Evolutionary conservation across 371 early-diverging fungal species (phyloP), one percentile per base, ranked within the genome.

Genomic region (Mucor saturninus): DNA sequence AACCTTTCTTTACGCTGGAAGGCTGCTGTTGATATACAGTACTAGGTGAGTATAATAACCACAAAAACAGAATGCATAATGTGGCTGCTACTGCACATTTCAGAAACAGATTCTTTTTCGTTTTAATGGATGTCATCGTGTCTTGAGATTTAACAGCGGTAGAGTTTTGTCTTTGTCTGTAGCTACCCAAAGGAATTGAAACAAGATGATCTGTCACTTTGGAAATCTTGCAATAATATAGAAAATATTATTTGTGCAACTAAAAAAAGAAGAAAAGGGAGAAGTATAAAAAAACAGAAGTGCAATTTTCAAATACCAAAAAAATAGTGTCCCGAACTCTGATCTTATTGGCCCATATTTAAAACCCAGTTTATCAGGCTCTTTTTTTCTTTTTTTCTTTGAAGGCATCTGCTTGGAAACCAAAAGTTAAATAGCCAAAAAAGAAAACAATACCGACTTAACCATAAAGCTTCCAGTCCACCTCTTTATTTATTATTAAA

Each of bases 91-190:
- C 39, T 15, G 58, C 48, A 35, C 63, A 62, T 31, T 67, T 67
- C 68, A 58, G 59, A 21, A 67, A 59, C 3, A 67, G 53, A 15
- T 43, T 29, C 58, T 67, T 67, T 32, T 58, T 67, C 4, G 62
- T 58, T 21, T 62, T 67, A 28, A 67, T 54, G 9, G 68, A 58
- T 3, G 63, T 53, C 62, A 67, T 67, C 46, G 46, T 32, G 26
- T 57, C 48, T 57, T 57, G 15, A 14, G 57, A 46, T 57, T 57
- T 57, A n/a, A 29, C 56, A 30, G 43, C 28, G 0, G 48, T 57
- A 26, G 45, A 46, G 21, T 37, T 45, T 45, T 45, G 46, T 57
- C 57, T 57, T 37, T 45, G 57, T 21, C 28, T 45, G 35, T 57
- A 35, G 39, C 31, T 56, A 42, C 28, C 57, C 46, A 57, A 57